A percentile compares a stretch with the other conserved stretches of the same genome.
Conservation (phyloP, 768 basidiomycete species). For the Leccinum longicurvipes region DNA sequence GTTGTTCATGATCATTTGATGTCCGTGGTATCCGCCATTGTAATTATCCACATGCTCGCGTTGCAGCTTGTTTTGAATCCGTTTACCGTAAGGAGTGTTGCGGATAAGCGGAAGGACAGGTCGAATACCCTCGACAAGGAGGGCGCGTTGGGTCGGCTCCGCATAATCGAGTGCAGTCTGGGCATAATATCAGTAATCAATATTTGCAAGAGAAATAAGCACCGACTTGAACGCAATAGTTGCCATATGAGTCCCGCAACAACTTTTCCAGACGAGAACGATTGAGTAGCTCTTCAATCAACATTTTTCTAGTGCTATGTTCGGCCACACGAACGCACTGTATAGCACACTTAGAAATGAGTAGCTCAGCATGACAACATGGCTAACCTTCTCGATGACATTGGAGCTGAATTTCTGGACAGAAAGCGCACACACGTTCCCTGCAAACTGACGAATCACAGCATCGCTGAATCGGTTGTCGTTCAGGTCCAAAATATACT, state of each 20-base stretch:
- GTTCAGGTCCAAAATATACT: conserved; percentile 98
- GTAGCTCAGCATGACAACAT: background rate
- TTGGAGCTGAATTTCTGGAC: conserved; percentile 99
- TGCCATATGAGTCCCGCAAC: conserved; percentile 93
- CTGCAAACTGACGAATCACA: conserved; percentile 95
- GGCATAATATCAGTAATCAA: conserved; percentile 14
- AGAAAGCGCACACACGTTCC: conserved; percentile 95
- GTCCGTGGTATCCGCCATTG: conserved; percentile 53
- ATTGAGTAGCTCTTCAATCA: conserved; percentile 94
- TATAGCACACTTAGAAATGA: background rate
- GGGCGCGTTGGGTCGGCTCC: conserved; percentile 86
- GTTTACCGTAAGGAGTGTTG: conserved; percentile 99
- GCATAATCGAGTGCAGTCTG: conserved; percentile 98
- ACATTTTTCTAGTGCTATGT: conserved; percentile 86
- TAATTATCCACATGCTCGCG: conserved; percentile 83
- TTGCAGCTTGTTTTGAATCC: conserved; percentile 97
- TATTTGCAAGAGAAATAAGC: conserved; percentile 1
- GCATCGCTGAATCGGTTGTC: conserved; percentile 98
- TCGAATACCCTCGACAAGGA: conserved; percentile 95
- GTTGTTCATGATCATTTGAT: too few species aligned
- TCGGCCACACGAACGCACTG: conserved; percentile 92
- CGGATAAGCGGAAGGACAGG: conserved; percentile 98
- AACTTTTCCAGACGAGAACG: conserved; percentile 93
- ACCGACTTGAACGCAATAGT: conserved; percentile 87
- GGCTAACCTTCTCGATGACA: conserved; percentile 87